A percentile compares a stretch with the other conserved stretches of the same genome.
These are phyloP conservation scores for Wilcoxina mikolae DNA, from an alignment of 495 filamentous ascomycete genomes.

Conservation along the genomic window DNA sequence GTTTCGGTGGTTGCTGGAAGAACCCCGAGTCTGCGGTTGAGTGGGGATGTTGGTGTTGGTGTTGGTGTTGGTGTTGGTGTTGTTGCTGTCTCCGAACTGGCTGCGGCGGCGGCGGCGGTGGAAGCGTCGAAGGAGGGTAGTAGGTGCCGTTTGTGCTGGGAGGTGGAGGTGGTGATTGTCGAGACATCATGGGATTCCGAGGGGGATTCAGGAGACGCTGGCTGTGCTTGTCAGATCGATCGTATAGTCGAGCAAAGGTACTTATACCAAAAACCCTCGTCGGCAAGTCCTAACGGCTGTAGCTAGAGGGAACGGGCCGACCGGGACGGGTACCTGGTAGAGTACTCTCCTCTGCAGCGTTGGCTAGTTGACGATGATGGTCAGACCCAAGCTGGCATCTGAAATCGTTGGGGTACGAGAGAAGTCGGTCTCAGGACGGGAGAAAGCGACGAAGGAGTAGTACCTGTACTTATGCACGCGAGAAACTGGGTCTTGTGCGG, in stretches of 20 bases:
- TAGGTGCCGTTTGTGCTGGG: not conserved
- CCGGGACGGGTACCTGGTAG: no score
- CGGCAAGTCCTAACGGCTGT: no score
- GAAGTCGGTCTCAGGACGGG: no score
- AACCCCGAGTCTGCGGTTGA: constrained; percentile 38
- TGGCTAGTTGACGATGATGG: no score
- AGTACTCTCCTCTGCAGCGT: no score
- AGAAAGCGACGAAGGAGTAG: not conserved
- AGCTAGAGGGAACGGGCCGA: no score
- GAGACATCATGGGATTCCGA: not conserved
- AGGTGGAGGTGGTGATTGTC: not conserved
- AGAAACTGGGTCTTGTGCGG: not conserved
- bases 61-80: not conserved
- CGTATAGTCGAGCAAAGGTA: not conserved
- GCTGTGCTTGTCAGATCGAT: not conserved
- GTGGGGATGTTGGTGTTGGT: not conserved
- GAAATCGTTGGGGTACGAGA: no score
- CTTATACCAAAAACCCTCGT: not conserved
- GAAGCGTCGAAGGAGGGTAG: not conserved
- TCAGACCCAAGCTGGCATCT: no score
- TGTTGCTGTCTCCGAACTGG: not conserved
- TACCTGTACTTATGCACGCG: not conserved
- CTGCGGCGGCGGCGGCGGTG: not conserved
- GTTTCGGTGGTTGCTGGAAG: constrained; percentile 34
- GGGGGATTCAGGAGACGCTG: not conserved